Evolutionary conservation across 1,284 basidiomycete genomes (phyloP).

Genomic region (Pterulicium gracile): DNA sequence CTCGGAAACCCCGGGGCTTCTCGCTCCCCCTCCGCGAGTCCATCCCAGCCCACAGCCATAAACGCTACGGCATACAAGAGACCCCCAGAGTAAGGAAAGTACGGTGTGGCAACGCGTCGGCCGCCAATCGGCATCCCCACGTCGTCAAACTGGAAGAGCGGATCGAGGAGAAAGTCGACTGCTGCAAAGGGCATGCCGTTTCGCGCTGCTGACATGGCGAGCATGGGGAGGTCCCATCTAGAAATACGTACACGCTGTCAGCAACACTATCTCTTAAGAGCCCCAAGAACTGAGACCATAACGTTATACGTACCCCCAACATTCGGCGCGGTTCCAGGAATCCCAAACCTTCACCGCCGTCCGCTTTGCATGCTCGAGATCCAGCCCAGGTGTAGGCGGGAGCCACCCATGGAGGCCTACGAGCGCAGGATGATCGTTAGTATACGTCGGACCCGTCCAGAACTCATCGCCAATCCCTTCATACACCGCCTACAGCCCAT

Average conservation of each 20-base stretch:
- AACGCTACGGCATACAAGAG: conserved; percentile 42
- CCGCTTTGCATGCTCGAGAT: conserved; percentile 30
- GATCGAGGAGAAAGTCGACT: conserved; percentile 43
- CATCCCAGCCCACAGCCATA: conserved; percentile 50
- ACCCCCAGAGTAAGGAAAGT: conserved; percentile 46
- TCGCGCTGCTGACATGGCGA: conserved; percentile 50
- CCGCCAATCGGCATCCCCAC: conserved; percentile 37
- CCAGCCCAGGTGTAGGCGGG: conserved; percentile 35
- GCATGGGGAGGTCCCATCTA: conserved; percentile 55
- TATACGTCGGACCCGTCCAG: conserved; percentile 39
- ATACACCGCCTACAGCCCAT: conserved; percentile 43
- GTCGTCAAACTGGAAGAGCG: conserved; percentile 46
- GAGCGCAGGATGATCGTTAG: conserved; percentile 47
- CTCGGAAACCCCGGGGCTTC: conserved; percentile 37
- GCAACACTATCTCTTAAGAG: neutral
- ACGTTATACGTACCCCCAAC: conserved; percentile 36
- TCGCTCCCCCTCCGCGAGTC: conserved; percentile 17
- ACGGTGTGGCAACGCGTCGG: conserved; percentile 38
- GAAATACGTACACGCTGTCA: neutral
- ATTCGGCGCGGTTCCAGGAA: conserved; percentile 44
- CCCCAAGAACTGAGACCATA: neutral
- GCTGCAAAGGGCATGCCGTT: conserved; percentile 37
- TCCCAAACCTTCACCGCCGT: conserved; percentile 46
- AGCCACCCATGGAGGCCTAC: conserved; percentile 50
- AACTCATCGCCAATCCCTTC: conserved; percentile 42